Conservation (phyloP, 257 asterid genomes). For the Solanum virginianum region DNA sequence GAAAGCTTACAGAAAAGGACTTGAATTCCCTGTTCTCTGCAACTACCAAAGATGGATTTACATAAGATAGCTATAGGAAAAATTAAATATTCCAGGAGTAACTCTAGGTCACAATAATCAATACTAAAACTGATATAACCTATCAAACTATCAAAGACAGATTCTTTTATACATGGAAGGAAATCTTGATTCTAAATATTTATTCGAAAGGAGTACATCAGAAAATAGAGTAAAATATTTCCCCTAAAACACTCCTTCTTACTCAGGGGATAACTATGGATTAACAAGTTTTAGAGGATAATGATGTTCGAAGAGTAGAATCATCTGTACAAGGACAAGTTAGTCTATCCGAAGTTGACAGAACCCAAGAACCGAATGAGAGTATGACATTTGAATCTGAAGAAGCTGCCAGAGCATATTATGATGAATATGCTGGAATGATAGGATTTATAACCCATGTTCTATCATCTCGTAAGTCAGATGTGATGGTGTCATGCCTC, state of each 20-base stretch:
- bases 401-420: slow-evolving; percentile 53
- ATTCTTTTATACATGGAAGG: neutral
- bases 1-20: slow-evolving; percentile 67
- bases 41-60: no score
- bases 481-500: slow-evolving; percentile 10
- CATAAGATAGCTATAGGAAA: no score
- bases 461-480: slow-evolving; percentile 58
- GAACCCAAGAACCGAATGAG: slow-evolving; percentile 37
- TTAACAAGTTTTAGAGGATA: slow-evolving; percentile 20
- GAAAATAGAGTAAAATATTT: no score
- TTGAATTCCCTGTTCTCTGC: slow-evolving; percentile 38
- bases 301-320: slow-evolving; percentile 20
- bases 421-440: slow-evolving; percentile 45
- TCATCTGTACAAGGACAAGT: slow-evolving; percentile 23
- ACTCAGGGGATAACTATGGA: slow-evolving; percentile 9
- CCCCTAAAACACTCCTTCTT: no score
- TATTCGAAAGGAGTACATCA: neutral
- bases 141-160: neutral
- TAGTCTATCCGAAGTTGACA: slow-evolving; percentile 15
- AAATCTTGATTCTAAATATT: neutral
- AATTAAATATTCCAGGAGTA: no score
- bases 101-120: no score
- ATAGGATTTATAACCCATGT: slow-evolving; percentile 43
- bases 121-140: neutral
- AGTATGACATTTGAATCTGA: slow-evolving; percentile 57